Conservation (phyloP, 139 green algal species). For the Mesotaenium endlicherianum region DNA sequence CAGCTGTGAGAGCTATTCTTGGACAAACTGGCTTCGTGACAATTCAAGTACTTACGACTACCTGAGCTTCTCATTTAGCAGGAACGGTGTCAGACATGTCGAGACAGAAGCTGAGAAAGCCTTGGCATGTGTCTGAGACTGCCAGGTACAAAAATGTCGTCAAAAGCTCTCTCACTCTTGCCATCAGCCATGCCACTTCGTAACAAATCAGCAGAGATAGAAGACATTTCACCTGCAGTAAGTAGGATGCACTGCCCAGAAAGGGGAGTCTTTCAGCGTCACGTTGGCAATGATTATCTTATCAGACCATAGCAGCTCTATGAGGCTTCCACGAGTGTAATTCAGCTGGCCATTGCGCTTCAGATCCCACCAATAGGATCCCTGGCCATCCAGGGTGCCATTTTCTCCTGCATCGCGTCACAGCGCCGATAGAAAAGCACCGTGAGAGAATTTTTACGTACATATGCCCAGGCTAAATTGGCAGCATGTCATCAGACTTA, state of each 20-base stretch:
- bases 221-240: conserved; percentile 24
- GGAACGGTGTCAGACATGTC: not conserved
- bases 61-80: not conserved
- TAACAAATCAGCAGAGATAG: not conserved
- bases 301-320: conserved; percentile 35
- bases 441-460: too few relatives aligned
- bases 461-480: too few relatives aligned
- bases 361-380: conserved; percentile 24
- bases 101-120: not conserved
- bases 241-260: conserved; percentile 46
- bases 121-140: not conserved
- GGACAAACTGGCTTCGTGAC: too few relatives aligned
- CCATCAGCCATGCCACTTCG: not conserved
- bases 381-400: conserved; percentile 44
- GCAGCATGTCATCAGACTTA: too few relatives aligned
- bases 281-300: conserved; percentile 23
- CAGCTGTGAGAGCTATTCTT: too few relatives aligned
- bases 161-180: too few relatives aligned
- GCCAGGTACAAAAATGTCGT: too few relatives aligned
- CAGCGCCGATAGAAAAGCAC: too few relatives aligned
- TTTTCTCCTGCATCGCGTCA: conserved; percentile 42
- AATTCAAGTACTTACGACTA: too few relatives aligned
- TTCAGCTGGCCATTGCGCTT: conserved; percentile 3
- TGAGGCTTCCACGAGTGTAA: conserved; percentile 44
- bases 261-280: conserved; percentile 45